Base-by-base conservation (phyloP, 2,329 filamentous ascomycete species). In the Colletotrichum sp. region DNA sequence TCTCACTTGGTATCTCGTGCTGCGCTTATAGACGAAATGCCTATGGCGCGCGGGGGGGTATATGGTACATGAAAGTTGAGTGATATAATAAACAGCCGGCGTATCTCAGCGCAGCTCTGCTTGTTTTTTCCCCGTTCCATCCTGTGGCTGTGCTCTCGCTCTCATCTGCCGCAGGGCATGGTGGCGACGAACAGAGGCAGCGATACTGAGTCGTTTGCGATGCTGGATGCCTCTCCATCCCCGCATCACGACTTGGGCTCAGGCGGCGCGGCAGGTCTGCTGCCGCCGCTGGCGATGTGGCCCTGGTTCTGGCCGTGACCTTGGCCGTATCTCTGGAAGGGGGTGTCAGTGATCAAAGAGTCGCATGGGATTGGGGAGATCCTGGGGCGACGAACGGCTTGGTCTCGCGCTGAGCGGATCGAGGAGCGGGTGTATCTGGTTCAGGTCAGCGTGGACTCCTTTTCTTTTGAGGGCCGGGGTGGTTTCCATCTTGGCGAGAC, bases 401-500 rank as follows among this genome's bases (percentile, higher is more conserved):
- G 81, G 69, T 81, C 81, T 59, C 84, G 81, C 19, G 86, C 85
- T 9, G 82, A 80, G 71, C 82, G 82, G 57, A 87, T 87, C 3
- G 85, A 86, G 11, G 85, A 86, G 27, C 84, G 82, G n/a, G 85
- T 86, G 61, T 86, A 86, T 25, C 85, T 87, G 64, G 30, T 44
- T 36, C 28, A 59, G 16, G 48, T 74, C 25, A 72, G 55, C 36
- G 48, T 11, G 8, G n/a, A 8, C 34, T 22, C 36, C 9, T 22
- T 52, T 52, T 12, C 6, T 52, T 52, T 12, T 13, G 44, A 52
- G n/a, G n/a, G 19, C 22, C 9, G 8, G 22, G 36, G 22, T 15
- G n/a, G 8, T 52, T 15, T 22, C 6, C n/a, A 52, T 13, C 44
- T 52, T 52, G 61, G 22, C 61, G n/a, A 28, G 30, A n/a, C 30